These are phyloP conservation scores for Plenodomus tracheiphilus DNA, from an alignment of 2,329 filamentous ascomycete genomes.

Conservation along the genomic window DNA sequence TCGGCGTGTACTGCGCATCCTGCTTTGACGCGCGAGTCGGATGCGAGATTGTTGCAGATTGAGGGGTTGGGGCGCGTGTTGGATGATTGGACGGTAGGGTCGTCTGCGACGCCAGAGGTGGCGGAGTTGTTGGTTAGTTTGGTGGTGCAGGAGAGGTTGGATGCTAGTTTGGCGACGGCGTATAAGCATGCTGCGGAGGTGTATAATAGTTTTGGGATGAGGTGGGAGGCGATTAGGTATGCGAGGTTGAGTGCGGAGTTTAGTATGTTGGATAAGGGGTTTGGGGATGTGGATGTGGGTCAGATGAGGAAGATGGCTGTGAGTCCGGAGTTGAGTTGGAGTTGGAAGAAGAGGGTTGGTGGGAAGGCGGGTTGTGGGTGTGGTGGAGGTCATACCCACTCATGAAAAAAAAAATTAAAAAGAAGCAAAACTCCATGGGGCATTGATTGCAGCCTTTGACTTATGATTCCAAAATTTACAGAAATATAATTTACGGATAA, in stretches of 20 bases:
- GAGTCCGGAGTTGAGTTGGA: constrained; percentile 36
- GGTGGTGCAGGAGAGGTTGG: constrained; percentile 44
- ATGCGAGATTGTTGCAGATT: constrained; percentile 41
- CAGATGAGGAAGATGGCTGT: constrained; percentile 34
- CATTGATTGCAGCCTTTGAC: too few species aligned
- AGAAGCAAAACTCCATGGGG: neutral
- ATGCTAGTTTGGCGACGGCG: constrained; percentile 41
- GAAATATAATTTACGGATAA: too few species aligned
- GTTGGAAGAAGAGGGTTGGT: constrained; percentile 39
- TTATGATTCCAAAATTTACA: too few species aligned
- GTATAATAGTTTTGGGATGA: constrained; percentile 42
- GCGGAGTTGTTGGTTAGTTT: constrained; percentile 42
- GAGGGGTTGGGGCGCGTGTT: constrained; percentile 29
- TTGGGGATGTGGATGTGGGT: constrained; percentile 26
- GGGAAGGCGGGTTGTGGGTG: constrained; percentile 24
- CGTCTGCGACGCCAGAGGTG: constrained; percentile 33
- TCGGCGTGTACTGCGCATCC: constrained; percentile 41
- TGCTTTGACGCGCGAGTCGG: constrained; percentile 30
- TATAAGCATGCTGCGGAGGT: constrained; percentile 47
- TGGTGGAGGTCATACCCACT: constrained; percentile 4
- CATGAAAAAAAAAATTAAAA: neutral
- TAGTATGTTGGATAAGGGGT: constrained; percentile 37
- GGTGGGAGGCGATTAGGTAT: constrained; percentile 35
- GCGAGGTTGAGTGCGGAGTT: constrained; percentile 32
- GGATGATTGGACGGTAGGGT: constrained; percentile 32